Evolutionary conservation across 1,139 yeast species (phyloP), one percentile per base, ranked within the genome.

Genomic region (Wickerhamomyces sp.): DNA sequence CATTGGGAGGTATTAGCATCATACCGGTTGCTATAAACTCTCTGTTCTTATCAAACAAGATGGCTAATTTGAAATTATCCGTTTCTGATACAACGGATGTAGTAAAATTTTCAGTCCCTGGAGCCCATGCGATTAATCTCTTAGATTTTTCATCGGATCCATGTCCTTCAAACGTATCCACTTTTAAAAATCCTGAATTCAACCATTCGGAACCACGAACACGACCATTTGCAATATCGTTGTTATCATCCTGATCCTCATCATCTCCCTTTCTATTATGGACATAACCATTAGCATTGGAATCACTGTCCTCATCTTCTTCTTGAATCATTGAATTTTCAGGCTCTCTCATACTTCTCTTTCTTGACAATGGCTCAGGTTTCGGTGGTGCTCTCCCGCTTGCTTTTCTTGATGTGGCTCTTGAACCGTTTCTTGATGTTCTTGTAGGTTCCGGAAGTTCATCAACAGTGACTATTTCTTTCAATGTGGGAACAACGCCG

Each of bases 1-100:
- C 85, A 12, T 75, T 78, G 4, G 68, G 58, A 0, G 91, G 87
- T 19, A 88, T 61, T 36, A 75, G 75, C 39, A 88, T 64, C 45
- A 86, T 65, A 2, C 96, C 96, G 22, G 86, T 77, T 0, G 94
- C 95, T 35, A 82, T 72, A 42, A 71, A 72, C 28, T 78, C 82
- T 32, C 72, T 68, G 47, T 82, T 78, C 38, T 74, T 72, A 46
- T 80, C 81, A 47, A 84, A 87, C 33, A 86, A 62, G 10, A 81
- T 72, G 0, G 85, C 83, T 15, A 86, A 64, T 36, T 72, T 65
- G 54, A 76, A 84, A 38, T 73, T 68, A 37, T 82, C 86, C 24
- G 70, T 65, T 1, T 63, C 65, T 10, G 68, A 65, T 8, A 59
- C 58, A n/a, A 69, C 61, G 1, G 61, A 46, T 4, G 68, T 59